These are phyloP conservation scores for Oryza meridionalis DNA, from an alignment of 176 grass and related monocot genomes.

Conservation along the genomic window DNA sequence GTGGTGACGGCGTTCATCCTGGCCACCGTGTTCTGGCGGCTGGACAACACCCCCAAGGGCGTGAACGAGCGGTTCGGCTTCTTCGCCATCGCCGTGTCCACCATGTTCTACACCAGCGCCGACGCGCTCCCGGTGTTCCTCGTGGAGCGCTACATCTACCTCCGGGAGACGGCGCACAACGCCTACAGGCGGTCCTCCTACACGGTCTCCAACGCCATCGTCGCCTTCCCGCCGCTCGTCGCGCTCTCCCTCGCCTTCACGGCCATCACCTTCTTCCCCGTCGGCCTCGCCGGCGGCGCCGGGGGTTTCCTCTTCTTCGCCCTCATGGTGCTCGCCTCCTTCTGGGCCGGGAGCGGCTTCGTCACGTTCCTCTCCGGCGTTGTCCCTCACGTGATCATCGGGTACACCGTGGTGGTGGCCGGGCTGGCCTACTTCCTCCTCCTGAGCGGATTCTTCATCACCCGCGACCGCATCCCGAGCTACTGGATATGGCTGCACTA, in stretches of 20 bases:
- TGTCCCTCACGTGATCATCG: slow-evolving; percentile 68
- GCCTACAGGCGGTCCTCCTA: slow-evolving; percentile 82
- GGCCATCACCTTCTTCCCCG: slow-evolving; percentile 65
- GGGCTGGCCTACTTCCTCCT: slow-evolving; percentile 70
- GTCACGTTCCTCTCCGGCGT: slow-evolving; percentile 80
- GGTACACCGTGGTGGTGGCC: slow-evolving; percentile 63
- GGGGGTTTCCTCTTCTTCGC: slow-evolving; percentile 62
- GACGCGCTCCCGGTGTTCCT: slow-evolving; percentile 89
- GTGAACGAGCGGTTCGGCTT: slow-evolving; percentile 70
- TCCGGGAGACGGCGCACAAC: slow-evolving; percentile 78
- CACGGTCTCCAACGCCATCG: slow-evolving; percentile 65
- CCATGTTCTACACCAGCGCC: slow-evolving; percentile 82
- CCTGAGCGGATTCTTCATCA: slow-evolving; percentile 84
- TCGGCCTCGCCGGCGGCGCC: slow-evolving; percentile 61
- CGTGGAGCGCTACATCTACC: slow-evolving; percentile 80
- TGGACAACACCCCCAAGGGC: slow-evolving; percentile 77
- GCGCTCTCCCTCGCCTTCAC: slow-evolving; percentile 67
- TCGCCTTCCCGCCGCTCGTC: slow-evolving; percentile 68
- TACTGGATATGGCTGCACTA: slow-evolving; percentile 95
- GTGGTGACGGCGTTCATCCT: slow-evolving; percentile 70
- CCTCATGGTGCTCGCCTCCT: slow-evolving; percentile 65
- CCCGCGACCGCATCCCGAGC: slow-evolving; percentile 53
- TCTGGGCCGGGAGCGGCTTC: slow-evolving; percentile 80
- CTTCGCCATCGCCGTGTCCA: slow-evolving; percentile 81
- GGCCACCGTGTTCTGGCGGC: slow-evolving; percentile 76